A percentile compares a stretch with the other conserved stretches of the same genome.
phyloP scores from a whole-genome alignment of 441 rosid genomes.

The Francoa sonchifolia region DNA sequence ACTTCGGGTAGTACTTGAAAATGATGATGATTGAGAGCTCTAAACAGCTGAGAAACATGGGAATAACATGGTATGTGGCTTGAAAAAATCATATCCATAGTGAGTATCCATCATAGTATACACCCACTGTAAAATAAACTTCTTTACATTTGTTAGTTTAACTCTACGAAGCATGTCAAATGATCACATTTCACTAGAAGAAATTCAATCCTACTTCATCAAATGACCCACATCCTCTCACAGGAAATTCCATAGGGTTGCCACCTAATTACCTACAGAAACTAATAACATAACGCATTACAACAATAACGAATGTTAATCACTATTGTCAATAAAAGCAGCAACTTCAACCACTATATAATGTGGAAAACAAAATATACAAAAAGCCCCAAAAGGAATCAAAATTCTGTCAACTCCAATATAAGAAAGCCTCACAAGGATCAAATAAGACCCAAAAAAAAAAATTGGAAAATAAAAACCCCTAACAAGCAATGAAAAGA shows the following conservation, averaged over 20 bases:
- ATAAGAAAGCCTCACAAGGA: too few species aligned
- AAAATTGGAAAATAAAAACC: neutral
- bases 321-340: too few species aligned
- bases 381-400: neutral
- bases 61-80: too few species aligned
- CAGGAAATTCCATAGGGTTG: neutral
- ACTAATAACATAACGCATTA: neutral
- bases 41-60: too few species aligned
- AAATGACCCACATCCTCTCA: neutral
- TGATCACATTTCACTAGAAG: neutral
- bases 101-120: too few species aligned
- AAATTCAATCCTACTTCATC: neutral
- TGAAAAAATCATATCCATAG: too few species aligned
- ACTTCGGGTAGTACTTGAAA: too few species aligned
- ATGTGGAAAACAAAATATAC: neutral
- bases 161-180: neutral
- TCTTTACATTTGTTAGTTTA: neutral
- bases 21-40: too few species aligned
- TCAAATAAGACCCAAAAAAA: neutral
- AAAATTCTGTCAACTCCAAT: neutral
- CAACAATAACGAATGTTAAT: neutral
- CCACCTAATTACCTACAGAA: neutral
- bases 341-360: too few species aligned
- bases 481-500: neutral
- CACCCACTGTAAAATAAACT: neutral